These are phyloP conservation scores for Coemansia sp. DNA, from an alignment of 192 early-diverging fungal species.

Conservation along the genomic window DNA sequence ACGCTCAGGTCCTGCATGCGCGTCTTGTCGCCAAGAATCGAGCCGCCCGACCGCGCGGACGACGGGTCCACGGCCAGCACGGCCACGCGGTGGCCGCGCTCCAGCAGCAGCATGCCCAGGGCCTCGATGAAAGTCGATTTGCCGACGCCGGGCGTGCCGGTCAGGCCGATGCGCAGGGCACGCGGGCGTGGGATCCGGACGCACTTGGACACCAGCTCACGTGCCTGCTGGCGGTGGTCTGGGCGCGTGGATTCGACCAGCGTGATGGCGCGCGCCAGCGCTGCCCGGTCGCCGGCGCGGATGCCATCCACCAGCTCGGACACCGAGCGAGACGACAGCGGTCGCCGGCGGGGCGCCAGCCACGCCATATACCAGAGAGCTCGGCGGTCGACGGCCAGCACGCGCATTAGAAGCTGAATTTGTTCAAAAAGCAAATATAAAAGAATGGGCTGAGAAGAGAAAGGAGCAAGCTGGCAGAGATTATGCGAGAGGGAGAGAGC, in stretches of 20 bases:
- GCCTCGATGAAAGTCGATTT: conserved; percentile 85
- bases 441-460: too few relatives aligned
- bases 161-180: conserved; percentile 72
- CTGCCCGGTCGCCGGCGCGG: conserved; percentile 18
- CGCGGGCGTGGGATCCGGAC: conserved; percentile 28
- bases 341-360: too few relatives aligned
- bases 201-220: conserved; percentile 58
- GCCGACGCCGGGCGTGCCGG: conserved; percentile 76
- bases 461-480: too few relatives aligned
- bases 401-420: too few relatives aligned
- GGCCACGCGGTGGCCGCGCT: conserved; percentile 64
- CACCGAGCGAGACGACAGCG: background rate
- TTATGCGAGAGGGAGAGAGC: background rate
- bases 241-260: conserved; percentile 64
- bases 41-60: conserved; percentile 72
- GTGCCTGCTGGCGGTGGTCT: conserved; percentile 60
- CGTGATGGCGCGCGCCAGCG: conserved; percentile 36
- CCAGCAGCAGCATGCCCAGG: conserved; percentile 71
- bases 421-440: too few relatives aligned
- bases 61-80: conserved; percentile 85
- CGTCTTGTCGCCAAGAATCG: conserved; percentile 83
- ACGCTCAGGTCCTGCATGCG: conserved; percentile 73
- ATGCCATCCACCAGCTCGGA: conserved; percentile 24
- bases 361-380: too few relatives aligned
- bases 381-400: too few relatives aligned